These are phyloP conservation scores for Scedosporium boydii DNA, from an alignment of 2,329 filamentous ascomycete species.

Conservation along the genomic window DNA sequence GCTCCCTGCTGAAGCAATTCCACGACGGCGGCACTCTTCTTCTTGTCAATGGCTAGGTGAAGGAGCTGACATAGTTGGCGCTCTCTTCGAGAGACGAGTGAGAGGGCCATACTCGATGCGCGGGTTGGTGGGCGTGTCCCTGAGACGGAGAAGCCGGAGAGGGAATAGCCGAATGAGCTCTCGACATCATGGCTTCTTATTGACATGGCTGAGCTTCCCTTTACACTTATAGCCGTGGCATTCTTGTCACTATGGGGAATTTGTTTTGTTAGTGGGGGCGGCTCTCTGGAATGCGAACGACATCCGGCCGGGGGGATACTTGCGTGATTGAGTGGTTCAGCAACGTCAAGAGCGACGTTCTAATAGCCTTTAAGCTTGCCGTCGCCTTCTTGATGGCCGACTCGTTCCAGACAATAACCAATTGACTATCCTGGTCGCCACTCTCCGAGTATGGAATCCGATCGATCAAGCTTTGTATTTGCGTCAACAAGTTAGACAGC, in stretches of 20 bases:
- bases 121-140: not conserved
- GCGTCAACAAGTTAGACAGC: constrained; percentile 8
- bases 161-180: not conserved
- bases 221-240: not conserved
- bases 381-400: constrained; percentile 5
- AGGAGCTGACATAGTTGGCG: constrained; percentile 7
- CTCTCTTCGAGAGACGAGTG: not conserved
- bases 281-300: not conserved
- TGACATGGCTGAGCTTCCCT: not conserved
- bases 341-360: not conserved
- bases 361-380: not conserved
- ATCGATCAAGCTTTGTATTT: not conserved
- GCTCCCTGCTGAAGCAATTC: constrained; percentile 13
- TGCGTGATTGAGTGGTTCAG: not conserved
- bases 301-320: not conserved
- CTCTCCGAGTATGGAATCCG: constrained; percentile 3
- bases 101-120: not conserved
- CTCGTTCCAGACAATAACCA: constrained; percentile 14
- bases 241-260: not conserved
- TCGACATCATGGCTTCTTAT: not conserved
- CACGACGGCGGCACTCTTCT: constrained; percentile 13
- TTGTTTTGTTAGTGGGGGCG: not conserved
- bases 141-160: not conserved
- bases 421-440: constrained; percentile 6
- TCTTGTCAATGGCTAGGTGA: constrained; percentile 16